Percentiles rank a stretch among this genome's conserved stretches.
phyloP scores from a whole-genome alignment of 768 basidiomycete genomes.

The Arthromyces matolae region DNA sequence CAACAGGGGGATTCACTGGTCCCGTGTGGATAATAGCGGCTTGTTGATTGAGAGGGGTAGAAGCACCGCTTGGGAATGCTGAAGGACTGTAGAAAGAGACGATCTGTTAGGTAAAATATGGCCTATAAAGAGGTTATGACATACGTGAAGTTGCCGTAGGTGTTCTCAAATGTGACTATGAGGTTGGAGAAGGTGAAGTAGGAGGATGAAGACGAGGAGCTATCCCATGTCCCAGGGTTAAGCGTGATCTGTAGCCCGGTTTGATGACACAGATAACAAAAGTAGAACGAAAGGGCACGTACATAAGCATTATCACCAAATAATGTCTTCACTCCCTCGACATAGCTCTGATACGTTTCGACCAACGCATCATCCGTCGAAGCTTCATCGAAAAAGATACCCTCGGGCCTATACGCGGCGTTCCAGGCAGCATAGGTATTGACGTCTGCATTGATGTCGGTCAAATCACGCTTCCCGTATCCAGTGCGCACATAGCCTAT shows the following conservation, averaged over 20 bases:
- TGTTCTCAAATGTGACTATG: conserved; percentile 27
- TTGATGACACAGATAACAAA: too few species aligned
- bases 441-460: conserved; percentile 25
- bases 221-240: background rate
- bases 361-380: conserved; percentile 15
- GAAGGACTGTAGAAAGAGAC: conserved; percentile 16
- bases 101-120: background rate
- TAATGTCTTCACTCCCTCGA: too few species aligned
- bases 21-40: conserved; percentile 29
- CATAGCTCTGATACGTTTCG: conserved; percentile 22
- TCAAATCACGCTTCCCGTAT: conserved; percentile 17
- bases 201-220: background rate
- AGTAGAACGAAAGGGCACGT: too few species aligned
- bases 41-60: conserved; percentile 23
- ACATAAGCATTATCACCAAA: too few species aligned
- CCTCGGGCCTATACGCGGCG: conserved; percentile 25
- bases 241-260: background rate
- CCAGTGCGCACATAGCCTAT: conserved; percentile 32
- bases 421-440: conserved; percentile 29
- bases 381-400: conserved; percentile 37
- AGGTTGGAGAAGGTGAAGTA: conserved; percentile 14
- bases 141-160: conserved; percentile 27
- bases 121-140: background rate
- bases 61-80: conserved; percentile 15
- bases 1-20: conserved; percentile 22